phyloP scores from a whole-genome alignment of 805 yeast genomes.

The Sugiyamaella lignohabitans region DNA sequence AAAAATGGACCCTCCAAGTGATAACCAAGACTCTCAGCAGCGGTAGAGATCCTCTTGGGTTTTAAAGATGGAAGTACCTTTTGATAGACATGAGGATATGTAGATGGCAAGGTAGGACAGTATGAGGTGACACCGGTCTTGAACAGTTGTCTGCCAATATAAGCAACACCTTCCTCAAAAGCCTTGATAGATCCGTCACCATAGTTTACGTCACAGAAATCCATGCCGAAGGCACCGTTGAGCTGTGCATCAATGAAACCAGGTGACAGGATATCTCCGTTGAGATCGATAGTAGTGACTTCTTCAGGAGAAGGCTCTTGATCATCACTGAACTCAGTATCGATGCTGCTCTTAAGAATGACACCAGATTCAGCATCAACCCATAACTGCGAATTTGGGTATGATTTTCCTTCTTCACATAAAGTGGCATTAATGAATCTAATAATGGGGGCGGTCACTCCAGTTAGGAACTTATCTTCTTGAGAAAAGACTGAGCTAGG shows the following conservation, averaged over 20 bases:
- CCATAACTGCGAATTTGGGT: slow-evolving; percentile 36
- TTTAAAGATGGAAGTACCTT: slow-evolving; percentile 42
- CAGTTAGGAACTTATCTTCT: slow-evolving; percentile 9
- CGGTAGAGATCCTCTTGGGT: slow-evolving; percentile 29
- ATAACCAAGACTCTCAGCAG: slow-evolving; percentile 41
- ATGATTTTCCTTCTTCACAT: slow-evolving; percentile 21
- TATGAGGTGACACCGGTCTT: slow-evolving; percentile 48
- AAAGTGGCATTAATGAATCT: slow-evolving; percentile 21
- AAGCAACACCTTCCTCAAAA: slow-evolving; percentile 18
- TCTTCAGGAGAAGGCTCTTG: neutral
- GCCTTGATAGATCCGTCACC: slow-evolving; percentile 22
- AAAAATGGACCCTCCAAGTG: slow-evolving; percentile 57
- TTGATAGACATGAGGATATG: slow-evolving; percentile 43
- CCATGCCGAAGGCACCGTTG: slow-evolving; percentile 53
- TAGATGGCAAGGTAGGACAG: slow-evolving; percentile 54
- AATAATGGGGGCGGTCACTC: slow-evolving; percentile 5
- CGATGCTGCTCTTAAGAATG: slow-evolving; percentile 29
- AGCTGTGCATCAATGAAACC: slow-evolving; percentile 54
- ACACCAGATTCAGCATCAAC: slow-evolving; percentile 39
- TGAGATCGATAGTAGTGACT: slow-evolving; percentile 36
- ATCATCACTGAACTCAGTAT: slow-evolving; percentile 8
- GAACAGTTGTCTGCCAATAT: slow-evolving; percentile 29
- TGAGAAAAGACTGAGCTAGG: slow-evolving; percentile 17
- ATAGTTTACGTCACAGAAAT: slow-evolving; percentile 40
- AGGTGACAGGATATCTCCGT: slow-evolving; percentile 46